Percentiles rank a stretch among this genome's conserved stretches.
phyloP scores from a whole-genome alignment of 2,329 filamentous ascomycete genomes.

The Aspergillus ibericus region DNA sequence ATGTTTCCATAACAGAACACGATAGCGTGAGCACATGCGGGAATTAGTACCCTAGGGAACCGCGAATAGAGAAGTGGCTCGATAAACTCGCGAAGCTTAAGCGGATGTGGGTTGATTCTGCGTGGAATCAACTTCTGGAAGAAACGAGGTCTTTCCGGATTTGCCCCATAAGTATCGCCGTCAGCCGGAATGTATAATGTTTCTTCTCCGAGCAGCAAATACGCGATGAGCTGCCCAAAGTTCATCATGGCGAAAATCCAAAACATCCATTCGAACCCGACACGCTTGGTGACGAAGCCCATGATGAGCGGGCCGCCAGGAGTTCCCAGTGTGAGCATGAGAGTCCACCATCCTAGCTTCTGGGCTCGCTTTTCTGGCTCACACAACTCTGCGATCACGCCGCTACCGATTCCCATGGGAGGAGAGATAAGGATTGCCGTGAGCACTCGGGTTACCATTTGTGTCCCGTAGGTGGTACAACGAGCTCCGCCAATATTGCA shows the following conservation, averaged over 20 bases:
- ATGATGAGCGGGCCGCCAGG: slow-evolving; percentile 38
- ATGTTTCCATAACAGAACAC: slow-evolving; percentile 57
- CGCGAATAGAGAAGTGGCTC: slow-evolving; percentile 47
- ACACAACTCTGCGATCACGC: slow-evolving; percentile 55
- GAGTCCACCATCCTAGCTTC: slow-evolving; percentile 56
- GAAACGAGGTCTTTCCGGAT: slow-evolving; percentile 21
- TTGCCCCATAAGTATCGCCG: slow-evolving; percentile 33
- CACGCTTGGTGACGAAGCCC: slow-evolving; percentile 48
- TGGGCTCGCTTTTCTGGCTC: slow-evolving; percentile 53
- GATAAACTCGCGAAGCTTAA: slow-evolving; percentile 50
- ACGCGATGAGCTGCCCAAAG: slow-evolving; percentile 53
- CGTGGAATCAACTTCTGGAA: slow-evolving; percentile 42
- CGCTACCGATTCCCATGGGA: slow-evolving; percentile 53
- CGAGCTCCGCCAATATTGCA: slow-evolving; percentile 56
- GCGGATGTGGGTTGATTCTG: slow-evolving; percentile 50
- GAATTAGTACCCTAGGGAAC: slow-evolving; percentile 50
- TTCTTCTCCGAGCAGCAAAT: slow-evolving; percentile 54
- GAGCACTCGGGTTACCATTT: slow-evolving; percentile 52
- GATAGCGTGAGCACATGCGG: slow-evolving; percentile 55
- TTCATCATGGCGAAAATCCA: slow-evolving; percentile 60
- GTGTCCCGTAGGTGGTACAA: slow-evolving; percentile 48
- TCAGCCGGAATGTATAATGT: slow-evolving; percentile 51
- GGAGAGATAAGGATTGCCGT: slow-evolving; percentile 55
- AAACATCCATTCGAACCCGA: slow-evolving; percentile 59
- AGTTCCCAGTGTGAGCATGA: slow-evolving; percentile 50